Base-by-base conservation (phyloP, 2,329 filamentous ascomycete species). In the Ceratocystis papillata region DNA sequence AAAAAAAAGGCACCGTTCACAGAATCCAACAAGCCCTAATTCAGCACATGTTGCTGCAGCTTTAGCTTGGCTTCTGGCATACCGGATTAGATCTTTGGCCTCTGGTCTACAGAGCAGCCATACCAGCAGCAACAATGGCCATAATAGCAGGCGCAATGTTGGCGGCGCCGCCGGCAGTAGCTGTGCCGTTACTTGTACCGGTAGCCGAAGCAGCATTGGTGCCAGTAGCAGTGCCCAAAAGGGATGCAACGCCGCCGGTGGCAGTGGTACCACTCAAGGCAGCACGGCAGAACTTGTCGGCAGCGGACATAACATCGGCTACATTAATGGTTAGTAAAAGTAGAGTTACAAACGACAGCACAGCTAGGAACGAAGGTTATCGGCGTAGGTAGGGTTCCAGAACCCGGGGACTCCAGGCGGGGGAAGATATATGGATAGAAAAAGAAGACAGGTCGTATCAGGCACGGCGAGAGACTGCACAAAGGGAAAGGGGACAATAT, bases 281-380 rank as follows among this genome's bases (percentile, higher is more conserved):
- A 30, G 63, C 64, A 62, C 57, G 59, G 68, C 59, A 64, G 41
- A 64, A 67, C 28, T 68, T 30, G 10, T 57, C 63, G 28, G 73
- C 72, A 53, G 75, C 76, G 67, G 76, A 75, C 60, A 77, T 72
- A 57, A 78, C 76, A 69, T 77, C 69, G 70, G 71, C 77, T 78
- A 57, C 17, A 10, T 17, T 3, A 22, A 20, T 62, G 20, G 71
- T 72, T 70, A 72, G 70, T 59, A 20, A 20, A 46, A 28, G 28
- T 15, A 41, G 37, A 15, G 37, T 41, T 41, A 15, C 37, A 12
- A 41, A 4, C 10, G 10, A 15, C 37, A 41, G 3, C 37, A 41
- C 37, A 41, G 4, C 10, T 12, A 15, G 37, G 10, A 12, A 4
- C 10, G 3, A 30, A 30, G 30, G 30, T 30, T 30, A 0, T 30